Evolutionary conservation across 192 early-diverging fungal genomes (phyloP).

Genomic region (Coemansia sp.): DNA sequence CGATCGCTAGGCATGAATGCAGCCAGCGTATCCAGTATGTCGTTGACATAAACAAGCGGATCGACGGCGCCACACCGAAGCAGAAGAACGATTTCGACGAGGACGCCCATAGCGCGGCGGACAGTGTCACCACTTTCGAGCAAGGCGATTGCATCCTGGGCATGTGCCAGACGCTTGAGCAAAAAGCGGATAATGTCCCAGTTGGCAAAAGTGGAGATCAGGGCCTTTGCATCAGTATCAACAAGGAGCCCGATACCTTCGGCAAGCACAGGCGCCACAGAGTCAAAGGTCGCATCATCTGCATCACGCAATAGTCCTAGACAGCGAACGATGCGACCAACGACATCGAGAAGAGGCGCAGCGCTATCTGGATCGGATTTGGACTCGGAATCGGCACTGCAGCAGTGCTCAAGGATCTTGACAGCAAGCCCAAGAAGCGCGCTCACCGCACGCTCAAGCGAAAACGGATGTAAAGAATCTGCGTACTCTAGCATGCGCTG

Average conservation of each 20-base stretch:
- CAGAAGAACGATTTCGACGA: conserved; percentile 40
- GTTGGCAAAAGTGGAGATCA: conserved; percentile 16
- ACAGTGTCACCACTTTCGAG: conserved; percentile 10
- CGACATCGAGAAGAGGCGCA: conserved; percentile 11
- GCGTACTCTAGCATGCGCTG: conserved; percentile 71
- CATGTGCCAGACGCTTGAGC: conserved; percentile 41
- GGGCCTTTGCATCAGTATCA: conserved; percentile 21
- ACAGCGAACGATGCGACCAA: conserved; percentile 44
- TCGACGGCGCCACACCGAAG: conserved; percentile 37
- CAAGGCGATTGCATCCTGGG: conserved; percentile 16
- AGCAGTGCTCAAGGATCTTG: conserved; percentile 48
- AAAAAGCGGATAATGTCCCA: conserved; percentile 48
- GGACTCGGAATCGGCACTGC: conserved; percentile 10
- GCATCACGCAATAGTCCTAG: conserved; percentile 57
- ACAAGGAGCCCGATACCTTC: conserved; percentile 32
- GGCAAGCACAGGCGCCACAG: conserved; percentile 27
- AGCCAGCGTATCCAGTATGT: conserved; percentile 35
- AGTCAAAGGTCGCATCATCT: conserved; percentile 53
- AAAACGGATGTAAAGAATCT: conserved; percentile 58
- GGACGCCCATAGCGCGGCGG: conserved; percentile 22
- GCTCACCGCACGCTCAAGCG: conserved; percentile 78
- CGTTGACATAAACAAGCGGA: conserved; percentile 27
- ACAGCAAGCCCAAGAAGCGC: conserved; percentile 72
- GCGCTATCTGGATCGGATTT: conserved; percentile 12
- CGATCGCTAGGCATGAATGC: conserved; percentile 45